phyloP scores from a whole-genome alignment of 192 early-diverging fungal species.

The Tieghemiomyces parasiticus region DNA sequence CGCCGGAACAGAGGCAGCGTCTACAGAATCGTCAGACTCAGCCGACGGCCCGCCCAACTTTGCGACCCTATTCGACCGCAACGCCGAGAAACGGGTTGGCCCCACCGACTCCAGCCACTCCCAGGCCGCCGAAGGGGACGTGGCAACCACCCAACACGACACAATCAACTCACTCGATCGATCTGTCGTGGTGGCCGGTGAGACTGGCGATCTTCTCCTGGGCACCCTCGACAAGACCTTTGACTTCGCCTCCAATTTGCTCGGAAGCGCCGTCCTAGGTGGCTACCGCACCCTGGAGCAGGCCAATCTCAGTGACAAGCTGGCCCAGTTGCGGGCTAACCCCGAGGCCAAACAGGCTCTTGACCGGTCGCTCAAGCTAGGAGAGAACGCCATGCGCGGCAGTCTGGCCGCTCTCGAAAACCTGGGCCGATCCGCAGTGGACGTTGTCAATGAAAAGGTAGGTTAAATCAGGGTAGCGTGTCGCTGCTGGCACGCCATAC shows the following conservation, averaged over 20 bases:
- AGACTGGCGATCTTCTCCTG: slow-evolving; percentile 1
- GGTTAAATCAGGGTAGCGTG: not conserved
- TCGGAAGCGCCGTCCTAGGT: slow-evolving; percentile 7
- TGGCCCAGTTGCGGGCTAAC: slow-evolving; percentile 4
- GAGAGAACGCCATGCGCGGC: not conserved
- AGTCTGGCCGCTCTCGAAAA: slow-evolving; percentile 2
- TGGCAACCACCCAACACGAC: not conserved
- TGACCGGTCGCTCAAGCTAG: not conserved
- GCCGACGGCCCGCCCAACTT: not conserved
- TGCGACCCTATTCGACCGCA: not conserved
- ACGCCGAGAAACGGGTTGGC: not conserved
- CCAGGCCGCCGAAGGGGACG: not conserved
- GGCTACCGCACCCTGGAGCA: slow-evolving; percentile 7
- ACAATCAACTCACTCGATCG: not conserved
- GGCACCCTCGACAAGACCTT: slow-evolving; percentile 6
- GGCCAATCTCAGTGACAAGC: not conserved
- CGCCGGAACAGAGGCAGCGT: not conserved
- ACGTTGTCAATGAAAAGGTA: slow-evolving; percentile 1
- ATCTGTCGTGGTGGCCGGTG: not conserved
- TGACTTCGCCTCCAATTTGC: slow-evolving; percentile 10
- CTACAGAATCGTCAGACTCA: not conserved
- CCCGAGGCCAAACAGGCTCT: not conserved
- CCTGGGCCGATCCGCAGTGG: slow-evolving; percentile 4
- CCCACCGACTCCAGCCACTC: not conserved
- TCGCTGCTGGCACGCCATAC: not conserved